A percentile compares a stretch with the other conserved stretches of the same genome.
These are phyloP conservation scores for Apiotrichum domesticum DNA, from an alignment of 1,284 basidiomycete genomes.

Conservation along the genomic window DNA sequence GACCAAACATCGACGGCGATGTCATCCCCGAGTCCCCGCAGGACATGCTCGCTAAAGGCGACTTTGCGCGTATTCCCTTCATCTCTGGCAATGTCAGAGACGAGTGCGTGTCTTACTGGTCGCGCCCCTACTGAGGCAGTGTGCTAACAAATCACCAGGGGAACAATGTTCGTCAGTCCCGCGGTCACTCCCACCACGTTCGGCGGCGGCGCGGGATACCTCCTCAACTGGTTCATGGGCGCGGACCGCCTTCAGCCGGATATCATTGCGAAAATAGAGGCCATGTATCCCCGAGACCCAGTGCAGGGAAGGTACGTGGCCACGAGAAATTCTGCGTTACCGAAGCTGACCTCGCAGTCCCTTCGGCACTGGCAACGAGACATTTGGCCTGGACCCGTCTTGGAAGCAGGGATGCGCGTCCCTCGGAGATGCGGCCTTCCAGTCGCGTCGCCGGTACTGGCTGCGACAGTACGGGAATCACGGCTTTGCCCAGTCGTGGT, in stretches of 20 bases:
- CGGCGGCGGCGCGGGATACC: no score
- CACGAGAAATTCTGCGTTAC: no score
- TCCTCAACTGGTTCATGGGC: background rate
- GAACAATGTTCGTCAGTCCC: no score
- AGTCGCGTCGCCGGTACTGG: slow-evolving; percentile 27
- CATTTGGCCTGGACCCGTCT: slow-evolving; percentile 23
- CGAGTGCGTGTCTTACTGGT: slow-evolving; percentile 25
- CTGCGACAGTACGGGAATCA: slow-evolving; percentile 22
- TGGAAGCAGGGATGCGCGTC: slow-evolving; percentile 31
- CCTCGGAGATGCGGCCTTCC: slow-evolving; percentile 28
- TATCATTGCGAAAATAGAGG: no score
- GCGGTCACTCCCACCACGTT: no score
- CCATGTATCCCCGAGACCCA: no score
- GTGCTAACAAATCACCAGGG: no score
- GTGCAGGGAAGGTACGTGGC: no score
- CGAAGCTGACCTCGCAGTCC: slow-evolving; percentile 20
- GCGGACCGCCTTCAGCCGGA: no score
- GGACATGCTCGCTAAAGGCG: slow-evolving; percentile 27
- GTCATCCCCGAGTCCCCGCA: slow-evolving; percentile 39
- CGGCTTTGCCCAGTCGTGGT: slow-evolving; percentile 28
- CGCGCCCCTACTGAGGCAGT: no score
- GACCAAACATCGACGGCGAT: slow-evolving; percentile 41
- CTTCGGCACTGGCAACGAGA: slow-evolving; percentile 40
- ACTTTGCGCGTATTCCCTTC: slow-evolving; percentile 40
- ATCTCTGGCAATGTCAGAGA: slow-evolving; percentile 42